Evolutionary conservation across 345 rosid genomes (phyloP).

Genomic region (Aurinia saxatilis): DNA sequence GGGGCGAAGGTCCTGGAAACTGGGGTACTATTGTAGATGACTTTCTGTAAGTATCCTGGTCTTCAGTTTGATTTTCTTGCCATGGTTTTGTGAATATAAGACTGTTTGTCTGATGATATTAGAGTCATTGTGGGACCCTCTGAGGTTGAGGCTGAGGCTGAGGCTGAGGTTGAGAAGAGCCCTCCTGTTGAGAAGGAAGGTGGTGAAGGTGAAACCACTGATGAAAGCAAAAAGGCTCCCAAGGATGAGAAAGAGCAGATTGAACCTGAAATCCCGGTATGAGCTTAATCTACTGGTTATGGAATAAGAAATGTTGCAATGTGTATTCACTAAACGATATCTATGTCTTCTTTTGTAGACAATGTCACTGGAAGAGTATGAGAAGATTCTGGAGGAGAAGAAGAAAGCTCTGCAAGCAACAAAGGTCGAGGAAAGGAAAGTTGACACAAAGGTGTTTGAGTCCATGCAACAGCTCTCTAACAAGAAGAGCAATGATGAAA

Average conservation of each 20-base stretch:
- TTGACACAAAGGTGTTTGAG: slow-evolving; percentile 54
- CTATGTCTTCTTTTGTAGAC: slow-evolving; percentile 37
- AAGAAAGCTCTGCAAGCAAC: slow-evolving; percentile 51
- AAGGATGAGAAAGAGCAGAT: slow-evolving; percentile 29
- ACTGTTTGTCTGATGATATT: background rate
- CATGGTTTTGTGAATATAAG: background rate
- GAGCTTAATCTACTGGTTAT: background rate
- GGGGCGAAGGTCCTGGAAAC: slow-evolving; percentile 88
- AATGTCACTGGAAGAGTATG: slow-evolving; percentile 88
- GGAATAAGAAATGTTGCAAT: background rate
- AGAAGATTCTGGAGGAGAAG: slow-evolving; percentile 64
- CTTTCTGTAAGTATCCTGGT: slow-evolving; percentile 43
- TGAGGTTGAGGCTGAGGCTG: too few species aligned
- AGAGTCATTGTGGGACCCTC: slow-evolving; percentile 61
- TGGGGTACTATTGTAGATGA: slow-evolving; percentile 86
- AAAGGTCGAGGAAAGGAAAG: slow-evolving; percentile 62
- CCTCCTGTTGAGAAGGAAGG: slow-evolving; percentile 50
- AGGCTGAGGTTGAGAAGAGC: slow-evolving; percentile 49
- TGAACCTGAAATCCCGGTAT: slow-evolving; percentile 63
- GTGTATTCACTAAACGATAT: background rate
- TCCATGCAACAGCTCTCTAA: slow-evolving; percentile 64
- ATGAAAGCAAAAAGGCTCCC: slow-evolving; percentile 39
- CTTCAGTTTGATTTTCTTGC: background rate
- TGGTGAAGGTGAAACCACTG: slow-evolving; percentile 51
- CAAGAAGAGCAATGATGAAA: slow-evolving; percentile 50